These are phyloP conservation scores for Neonectria faginata DNA, from an alignment of 2,329 filamentous ascomycete species.

Conservation along the genomic window DNA sequence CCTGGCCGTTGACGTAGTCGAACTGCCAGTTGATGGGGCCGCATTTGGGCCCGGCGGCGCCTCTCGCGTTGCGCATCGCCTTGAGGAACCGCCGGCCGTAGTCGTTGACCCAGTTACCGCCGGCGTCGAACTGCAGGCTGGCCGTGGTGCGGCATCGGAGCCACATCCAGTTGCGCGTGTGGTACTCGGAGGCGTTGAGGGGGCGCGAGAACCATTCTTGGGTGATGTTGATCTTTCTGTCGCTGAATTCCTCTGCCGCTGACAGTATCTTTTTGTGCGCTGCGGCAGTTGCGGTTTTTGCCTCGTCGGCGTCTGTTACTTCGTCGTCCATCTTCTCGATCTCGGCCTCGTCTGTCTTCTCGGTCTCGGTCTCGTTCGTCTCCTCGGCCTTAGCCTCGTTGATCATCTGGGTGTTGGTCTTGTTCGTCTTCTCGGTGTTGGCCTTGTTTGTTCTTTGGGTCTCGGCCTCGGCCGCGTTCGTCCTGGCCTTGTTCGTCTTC, in stretches of 20 bases:
- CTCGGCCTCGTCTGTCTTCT: too few species aligned
- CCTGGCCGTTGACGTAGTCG: constrained; percentile 30
- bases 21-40: constrained; percentile 23
- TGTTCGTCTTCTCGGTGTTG: too few species aligned
- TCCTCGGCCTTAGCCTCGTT: too few species aligned
- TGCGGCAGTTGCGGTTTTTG: background rate
- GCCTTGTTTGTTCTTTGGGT: background rate
- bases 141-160: constrained; percentile 27
- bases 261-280: background rate
- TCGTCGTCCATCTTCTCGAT: too few species aligned
- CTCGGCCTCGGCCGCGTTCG: background rate
- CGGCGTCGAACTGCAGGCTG: constrained; percentile 24
- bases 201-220: constrained; percentile 5
- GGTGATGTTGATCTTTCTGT: background rate
- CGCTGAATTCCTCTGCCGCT: background rate
- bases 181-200: constrained; percentile 34
- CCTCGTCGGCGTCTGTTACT: too few species aligned
- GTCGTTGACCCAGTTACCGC: constrained; percentile 32
- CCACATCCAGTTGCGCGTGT: constrained; percentile 36
- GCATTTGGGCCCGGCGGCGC: background rate
- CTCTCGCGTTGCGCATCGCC: constrained; percentile 1
- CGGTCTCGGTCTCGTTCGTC: too few species aligned
- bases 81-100: background rate
- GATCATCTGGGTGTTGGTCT: too few species aligned
- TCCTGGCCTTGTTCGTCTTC: background rate